Evolutionary conservation across 1,284 basidiomycete species (phyloP).

Genomic region (Baeospora myosura): DNA sequence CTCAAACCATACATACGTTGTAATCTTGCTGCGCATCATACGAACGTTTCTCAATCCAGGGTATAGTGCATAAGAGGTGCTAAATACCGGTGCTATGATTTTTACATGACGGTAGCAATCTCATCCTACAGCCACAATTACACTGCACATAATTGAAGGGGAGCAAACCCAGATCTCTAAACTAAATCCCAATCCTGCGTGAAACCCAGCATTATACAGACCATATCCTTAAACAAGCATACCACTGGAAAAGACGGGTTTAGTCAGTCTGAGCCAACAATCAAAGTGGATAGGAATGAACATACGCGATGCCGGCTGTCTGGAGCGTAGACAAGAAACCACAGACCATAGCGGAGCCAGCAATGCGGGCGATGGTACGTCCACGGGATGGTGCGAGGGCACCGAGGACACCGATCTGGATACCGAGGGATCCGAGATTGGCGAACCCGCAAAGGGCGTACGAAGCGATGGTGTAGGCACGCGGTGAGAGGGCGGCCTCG

Average conservation of each 20-base stretch:
- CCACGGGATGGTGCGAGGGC: constrained; percentile 76
- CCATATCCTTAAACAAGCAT: constrained; percentile 44
- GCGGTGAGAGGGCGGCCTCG: constrained; percentile 53
- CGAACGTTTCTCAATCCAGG: too few relatives aligned
- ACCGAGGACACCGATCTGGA: constrained; percentile 84
- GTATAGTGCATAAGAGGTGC: too few relatives aligned
- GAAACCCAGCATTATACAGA: not conserved
- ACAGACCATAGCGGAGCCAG: constrained; percentile 73
- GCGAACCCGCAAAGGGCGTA: constrained; percentile 89
- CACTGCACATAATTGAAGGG: not conserved
- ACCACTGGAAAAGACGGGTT: constrained; percentile 27
- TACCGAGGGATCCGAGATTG: constrained; percentile 80
- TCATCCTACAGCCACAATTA: not conserved
- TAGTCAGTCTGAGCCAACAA: constrained; percentile 1
- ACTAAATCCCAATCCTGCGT: too few relatives aligned
- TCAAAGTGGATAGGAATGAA: constrained; percentile 12
- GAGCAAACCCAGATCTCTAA: too few relatives aligned
- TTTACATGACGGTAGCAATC: too few relatives aligned
- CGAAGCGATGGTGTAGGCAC: constrained; percentile 71
- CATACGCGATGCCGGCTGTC: constrained; percentile 66
- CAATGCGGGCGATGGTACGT: constrained; percentile 65
- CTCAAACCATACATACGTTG: too few relatives aligned
- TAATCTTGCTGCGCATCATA: too few relatives aligned
- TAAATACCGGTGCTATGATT: too few relatives aligned
- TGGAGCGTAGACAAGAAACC: constrained; percentile 73